phyloP scores from a whole-genome alignment of 192 early-diverging fungal species.

The Lunasporangiospora selenospora region DNA sequence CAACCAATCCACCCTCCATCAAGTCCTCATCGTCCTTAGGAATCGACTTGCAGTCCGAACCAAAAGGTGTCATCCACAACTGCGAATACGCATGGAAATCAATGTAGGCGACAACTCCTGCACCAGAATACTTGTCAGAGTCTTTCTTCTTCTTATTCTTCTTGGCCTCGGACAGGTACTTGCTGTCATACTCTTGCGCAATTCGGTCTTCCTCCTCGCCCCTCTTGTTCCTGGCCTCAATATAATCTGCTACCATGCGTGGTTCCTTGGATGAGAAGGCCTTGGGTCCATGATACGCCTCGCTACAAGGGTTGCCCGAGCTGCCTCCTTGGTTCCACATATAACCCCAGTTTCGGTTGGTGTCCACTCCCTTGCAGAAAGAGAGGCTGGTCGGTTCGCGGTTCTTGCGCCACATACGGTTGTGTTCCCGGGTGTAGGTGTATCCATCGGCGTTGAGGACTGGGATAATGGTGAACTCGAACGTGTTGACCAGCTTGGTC shows the following conservation, averaged over 20 bases:
- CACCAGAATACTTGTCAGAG: too few relatives aligned
- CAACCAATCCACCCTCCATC: slow-evolving; percentile 48
- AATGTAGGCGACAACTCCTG: slow-evolving; percentile 56
- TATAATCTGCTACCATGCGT: slow-evolving; percentile 58
- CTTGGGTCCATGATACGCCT: slow-evolving; percentile 58
- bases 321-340: slow-evolving; percentile 61
- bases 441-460: slow-evolving; percentile 74
- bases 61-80: slow-evolving; percentile 71
- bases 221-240: too few relatives aligned
- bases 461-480: slow-evolving; percentile 64
- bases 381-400: slow-evolving; percentile 60
- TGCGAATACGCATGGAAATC: slow-evolving; percentile 68
- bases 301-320: slow-evolving; percentile 64
- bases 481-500: slow-evolving; percentile 54
- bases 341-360: slow-evolving; percentile 70
- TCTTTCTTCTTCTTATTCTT: too few relatives aligned
- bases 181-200: too few relatives aligned
- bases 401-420: slow-evolving; percentile 68
- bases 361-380: slow-evolving; percentile 66
- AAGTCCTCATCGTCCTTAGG: slow-evolving; percentile 55
- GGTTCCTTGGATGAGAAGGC: slow-evolving; percentile 61
- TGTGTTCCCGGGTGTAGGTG: slow-evolving; percentile 57
- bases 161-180: too few relatives aligned
- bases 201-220: too few relatives aligned
- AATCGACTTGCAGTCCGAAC: slow-evolving; percentile 58